Conservation (phyloP, 441 rosid genomes). For the Gossypium lobatum region DNA sequence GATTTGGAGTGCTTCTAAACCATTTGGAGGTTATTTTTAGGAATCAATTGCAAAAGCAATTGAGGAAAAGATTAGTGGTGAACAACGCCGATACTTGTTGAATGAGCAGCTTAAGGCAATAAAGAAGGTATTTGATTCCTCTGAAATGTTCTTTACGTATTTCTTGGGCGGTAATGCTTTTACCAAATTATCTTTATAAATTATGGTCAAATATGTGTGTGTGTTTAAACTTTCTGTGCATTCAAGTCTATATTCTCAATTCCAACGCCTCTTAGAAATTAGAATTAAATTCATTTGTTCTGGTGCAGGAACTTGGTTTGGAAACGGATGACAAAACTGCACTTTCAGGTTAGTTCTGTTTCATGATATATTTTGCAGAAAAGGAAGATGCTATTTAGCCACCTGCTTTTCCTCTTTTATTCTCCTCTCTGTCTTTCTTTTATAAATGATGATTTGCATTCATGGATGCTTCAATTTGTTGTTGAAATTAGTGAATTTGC, state of each 20-base stretch:
- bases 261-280: conserved; percentile 5
- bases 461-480: conserved; percentile 1
- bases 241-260: neutral
- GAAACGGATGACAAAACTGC: conserved; percentile 87
- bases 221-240: neutral
- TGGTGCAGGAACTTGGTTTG: conserved; percentile 72
- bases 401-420: neutral
- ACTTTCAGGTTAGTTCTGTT: conserved; percentile 54
- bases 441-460: neutral
- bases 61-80: conserved; percentile 97
- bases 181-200: neutral
- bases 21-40: conserved; percentile 34
- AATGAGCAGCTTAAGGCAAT: conserved; percentile 97
- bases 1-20: conserved; percentile 8
- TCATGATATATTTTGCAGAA: conserved; percentile 11
- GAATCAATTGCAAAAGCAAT: conserved; percentile 97
- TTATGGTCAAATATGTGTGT: neutral
- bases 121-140: conserved; percentile 64
- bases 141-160: neutral
- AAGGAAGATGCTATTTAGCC: neutral
- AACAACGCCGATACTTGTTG: conserved; percentile 96
- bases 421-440: neutral
- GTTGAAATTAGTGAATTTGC: neutral
- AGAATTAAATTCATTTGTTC: conserved; percentile 17
- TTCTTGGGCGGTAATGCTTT: neutral